Evolutionary conservation across 106 monocot species (phyloP).

Genomic region (Triglochin maritima): DNA sequence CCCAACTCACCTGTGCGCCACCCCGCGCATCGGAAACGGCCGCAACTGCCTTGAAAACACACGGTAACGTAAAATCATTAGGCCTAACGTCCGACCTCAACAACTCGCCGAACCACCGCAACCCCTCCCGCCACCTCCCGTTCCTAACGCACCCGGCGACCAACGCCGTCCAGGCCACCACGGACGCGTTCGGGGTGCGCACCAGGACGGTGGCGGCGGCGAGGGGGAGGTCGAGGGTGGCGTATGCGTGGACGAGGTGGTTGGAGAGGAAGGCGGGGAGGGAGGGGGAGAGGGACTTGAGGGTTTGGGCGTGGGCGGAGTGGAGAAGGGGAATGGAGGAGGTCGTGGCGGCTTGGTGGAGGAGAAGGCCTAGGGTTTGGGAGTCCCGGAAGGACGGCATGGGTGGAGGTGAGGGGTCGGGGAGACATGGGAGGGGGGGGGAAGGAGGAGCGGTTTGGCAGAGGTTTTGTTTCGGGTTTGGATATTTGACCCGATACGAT

Average conservation of each 20-base stretch:
- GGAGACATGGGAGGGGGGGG: no score
- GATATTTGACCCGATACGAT: no score
- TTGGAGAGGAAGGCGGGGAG: constrained; percentile 67
- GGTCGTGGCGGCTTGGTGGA: constrained; percentile 44
- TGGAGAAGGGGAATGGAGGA: constrained; percentile 49
- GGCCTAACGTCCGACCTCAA: constrained; percentile 40
- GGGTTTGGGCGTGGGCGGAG: constrained; percentile 36
- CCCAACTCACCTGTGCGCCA: constrained; percentile 29
- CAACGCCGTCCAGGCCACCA: constrained; percentile 73
- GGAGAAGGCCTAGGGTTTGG: constrained; percentile 35
- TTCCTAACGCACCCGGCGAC: constrained; percentile 61
- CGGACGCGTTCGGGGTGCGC: constrained; percentile 47
- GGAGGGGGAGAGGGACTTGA: constrained; percentile 33
- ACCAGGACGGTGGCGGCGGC: constrained; percentile 27
- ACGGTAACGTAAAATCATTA: constrained; percentile 93
- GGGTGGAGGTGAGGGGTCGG: not conserved
- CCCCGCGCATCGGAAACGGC: not conserved
- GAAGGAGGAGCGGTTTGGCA: no score
- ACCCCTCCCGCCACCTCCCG: constrained; percentile 33
- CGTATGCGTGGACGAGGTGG: constrained; percentile 93
- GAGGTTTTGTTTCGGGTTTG: no score
- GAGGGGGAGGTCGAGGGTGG: constrained; percentile 64
- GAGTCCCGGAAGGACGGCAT: constrained; percentile 18
- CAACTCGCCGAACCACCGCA: constrained; percentile 43
- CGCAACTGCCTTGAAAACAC: constrained; percentile 61